A percentile compares a stretch with the other conserved stretches of the same genome.
Evolutionary conservation across 2,329 filamentous ascomycete species (phyloP).

Genomic region (Coniochaeta sp.): DNA sequence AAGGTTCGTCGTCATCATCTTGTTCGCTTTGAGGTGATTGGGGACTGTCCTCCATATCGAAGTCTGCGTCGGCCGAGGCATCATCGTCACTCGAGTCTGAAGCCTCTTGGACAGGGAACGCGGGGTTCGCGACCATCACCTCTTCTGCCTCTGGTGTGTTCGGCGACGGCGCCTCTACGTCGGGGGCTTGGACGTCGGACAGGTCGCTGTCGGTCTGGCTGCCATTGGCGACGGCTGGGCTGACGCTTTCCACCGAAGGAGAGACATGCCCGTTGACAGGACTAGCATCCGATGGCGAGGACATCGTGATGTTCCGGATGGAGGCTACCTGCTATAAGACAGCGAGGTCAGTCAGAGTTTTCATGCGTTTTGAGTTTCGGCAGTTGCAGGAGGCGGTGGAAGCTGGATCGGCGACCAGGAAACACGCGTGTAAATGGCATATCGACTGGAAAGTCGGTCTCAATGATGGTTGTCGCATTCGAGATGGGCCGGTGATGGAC

Average conservation of each 20-base stretch:
- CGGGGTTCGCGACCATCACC: constrained; percentile 27
- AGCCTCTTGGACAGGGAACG: constrained; percentile 34
- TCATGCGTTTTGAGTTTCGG: constrained; percentile 11
- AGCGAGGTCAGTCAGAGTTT: constrained; percentile 38
- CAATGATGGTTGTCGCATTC: constrained; percentile 35
- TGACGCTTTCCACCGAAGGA: constrained; percentile 41
- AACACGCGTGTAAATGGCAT: constrained; percentile 17
- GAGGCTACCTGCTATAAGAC: constrained; percentile 52
- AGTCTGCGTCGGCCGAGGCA: constrained; percentile 65
- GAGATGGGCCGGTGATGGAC: constrained; percentile 35
- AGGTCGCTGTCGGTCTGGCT: constrained; percentile 66
- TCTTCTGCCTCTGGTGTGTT: constrained; percentile 33
- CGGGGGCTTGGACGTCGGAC: constrained; percentile 58
- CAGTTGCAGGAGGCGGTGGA: constrained; percentile 18
- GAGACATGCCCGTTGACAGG: constrained; percentile 61
- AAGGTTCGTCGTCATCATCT: constrained; percentile 47
- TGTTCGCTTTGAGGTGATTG: constrained; percentile 40
- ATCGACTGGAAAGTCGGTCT: constrained; percentile 19
- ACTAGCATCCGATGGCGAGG: constrained; percentile 53
- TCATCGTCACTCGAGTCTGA: constrained; percentile 45
- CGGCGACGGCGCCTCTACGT: constrained; percentile 34
- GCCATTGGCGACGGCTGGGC: constrained; percentile 29
- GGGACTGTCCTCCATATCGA: constrained; percentile 61
- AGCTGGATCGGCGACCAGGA: constrained; percentile 24
- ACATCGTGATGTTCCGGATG: constrained; percentile 57